Conservation (phyloP, 768 basidiomycete genomes). For the Lentinula detonsa region DNA sequence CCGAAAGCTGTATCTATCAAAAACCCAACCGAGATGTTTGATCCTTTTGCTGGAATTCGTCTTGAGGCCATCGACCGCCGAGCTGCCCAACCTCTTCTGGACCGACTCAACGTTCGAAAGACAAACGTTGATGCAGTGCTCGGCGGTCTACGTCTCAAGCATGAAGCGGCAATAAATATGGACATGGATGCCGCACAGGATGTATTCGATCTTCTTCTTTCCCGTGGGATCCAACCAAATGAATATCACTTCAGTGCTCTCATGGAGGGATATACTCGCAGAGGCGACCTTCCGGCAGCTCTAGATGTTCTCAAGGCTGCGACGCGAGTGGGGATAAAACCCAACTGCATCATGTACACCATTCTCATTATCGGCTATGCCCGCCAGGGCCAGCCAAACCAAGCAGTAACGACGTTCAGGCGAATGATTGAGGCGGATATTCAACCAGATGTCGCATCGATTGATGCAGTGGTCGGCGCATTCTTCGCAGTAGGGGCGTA, state of each 20-base stretch:
- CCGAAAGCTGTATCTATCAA: constrained; percentile 14
- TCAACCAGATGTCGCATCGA: constrained; percentile 61
- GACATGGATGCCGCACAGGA: constrained; percentile 47
- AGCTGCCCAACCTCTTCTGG: constrained; percentile 8
- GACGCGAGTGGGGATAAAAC: constrained; percentile 39
- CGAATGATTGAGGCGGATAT: constrained; percentile 58
- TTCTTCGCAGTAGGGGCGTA: constrained; percentile 55
- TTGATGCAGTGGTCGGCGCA: constrained; percentile 67
- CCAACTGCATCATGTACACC: constrained; percentile 69
- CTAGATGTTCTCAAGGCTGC: constrained; percentile 49
- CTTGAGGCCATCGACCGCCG: constrained; percentile 18
- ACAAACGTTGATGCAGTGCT: constrained; percentile 39
- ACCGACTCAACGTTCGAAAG: constrained; percentile 38
- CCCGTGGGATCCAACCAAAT: constrained; percentile 66
- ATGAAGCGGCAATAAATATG: constrained; percentile 47
- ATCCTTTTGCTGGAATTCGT: constrained; percentile 44
- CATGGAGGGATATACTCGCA: constrained; percentile 64
- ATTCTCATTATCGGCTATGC: constrained; percentile 70
- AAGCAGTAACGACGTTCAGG: constrained; percentile 50
- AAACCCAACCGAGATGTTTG: constrained; percentile 26
- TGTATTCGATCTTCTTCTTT: constrained; percentile 53
- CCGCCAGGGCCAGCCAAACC: constrained; percentile 46
- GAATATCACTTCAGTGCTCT: constrained; percentile 69
- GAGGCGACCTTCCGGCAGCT: constrained; percentile 57
- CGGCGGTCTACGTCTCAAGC: constrained; percentile 55